Conservation (phyloP, 805 yeast species). For the Suhomyces faveliae region DNA sequence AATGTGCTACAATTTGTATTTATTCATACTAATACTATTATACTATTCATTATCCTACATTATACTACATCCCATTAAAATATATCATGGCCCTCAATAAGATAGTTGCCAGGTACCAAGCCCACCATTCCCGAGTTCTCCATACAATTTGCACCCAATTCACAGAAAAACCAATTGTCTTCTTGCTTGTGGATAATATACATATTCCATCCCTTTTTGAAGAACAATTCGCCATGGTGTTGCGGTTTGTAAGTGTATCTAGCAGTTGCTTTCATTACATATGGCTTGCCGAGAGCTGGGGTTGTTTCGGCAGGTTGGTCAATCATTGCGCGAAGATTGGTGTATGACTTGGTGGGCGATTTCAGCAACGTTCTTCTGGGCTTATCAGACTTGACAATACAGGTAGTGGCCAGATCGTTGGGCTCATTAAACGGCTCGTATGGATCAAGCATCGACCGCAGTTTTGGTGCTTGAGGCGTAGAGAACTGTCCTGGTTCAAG, state of each 20-base stretch:
- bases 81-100: constrained; percentile 29
- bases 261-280: constrained; percentile 37
- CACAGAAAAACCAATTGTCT: constrained; percentile 46
- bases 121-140: constrained; percentile 36
- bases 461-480: background rate
- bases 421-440: constrained; percentile 8
- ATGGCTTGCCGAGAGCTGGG: constrained; percentile 31
- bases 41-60: background rate
- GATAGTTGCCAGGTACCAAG: constrained; percentile 44
- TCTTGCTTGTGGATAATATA: constrained; percentile 43
- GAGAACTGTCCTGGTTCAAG: constrained; percentile 5
- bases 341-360: constrained; percentile 34
- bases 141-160: constrained; percentile 36
- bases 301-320: constrained; percentile 19
- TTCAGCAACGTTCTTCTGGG: constrained; percentile 27
- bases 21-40: no score
- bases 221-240: constrained; percentile 39
- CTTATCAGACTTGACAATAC: constrained; percentile 8
- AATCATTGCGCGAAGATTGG: constrained; percentile 30
- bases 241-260: constrained; percentile 40
- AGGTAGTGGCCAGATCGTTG: constrained; percentile 9
- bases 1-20: background rate
- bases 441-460: constrained; percentile 12
- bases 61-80: background rate
- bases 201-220: constrained; percentile 43